These are phyloP conservation scores for Venturia pyrina DNA, from an alignment of 2,329 filamentous ascomycete genomes.

Conservation along the genomic window DNA sequence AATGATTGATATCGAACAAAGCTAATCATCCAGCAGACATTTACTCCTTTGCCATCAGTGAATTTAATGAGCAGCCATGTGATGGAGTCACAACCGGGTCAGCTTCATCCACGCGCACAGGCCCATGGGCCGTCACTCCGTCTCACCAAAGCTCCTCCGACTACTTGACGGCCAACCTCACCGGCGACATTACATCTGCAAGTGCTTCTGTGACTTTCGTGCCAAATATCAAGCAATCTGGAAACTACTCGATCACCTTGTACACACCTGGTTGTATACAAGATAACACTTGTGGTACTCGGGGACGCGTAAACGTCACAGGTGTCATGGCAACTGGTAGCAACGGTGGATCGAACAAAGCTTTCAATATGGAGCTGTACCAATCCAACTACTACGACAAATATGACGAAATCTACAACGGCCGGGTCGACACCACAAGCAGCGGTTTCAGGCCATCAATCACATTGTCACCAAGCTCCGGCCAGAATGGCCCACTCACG, in stretches of 20 bases:
- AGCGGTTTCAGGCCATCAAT: conserved; percentile 68
- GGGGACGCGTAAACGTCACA: conserved; percentile 76
- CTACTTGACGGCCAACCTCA: conserved; percentile 60
- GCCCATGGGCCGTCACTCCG: conserved; percentile 62
- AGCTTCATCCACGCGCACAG: conserved; percentile 59
- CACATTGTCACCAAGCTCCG: conserved; percentile 60
- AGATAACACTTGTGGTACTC: conserved; percentile 63
- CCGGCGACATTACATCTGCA: conserved; percentile 39
- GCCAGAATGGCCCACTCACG: conserved; percentile 56
- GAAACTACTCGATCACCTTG: conserved; percentile 82
- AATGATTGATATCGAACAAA: background rate
- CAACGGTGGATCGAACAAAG: background rate
- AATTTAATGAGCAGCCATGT: conserved; percentile 84
- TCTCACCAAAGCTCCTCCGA: conserved; percentile 61
- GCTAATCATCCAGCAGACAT: conserved; percentile 44
- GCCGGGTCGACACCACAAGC: conserved; percentile 67
- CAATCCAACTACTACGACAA: conserved; percentile 97
- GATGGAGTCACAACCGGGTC: conserved; percentile 49
- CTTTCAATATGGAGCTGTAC: conserved; percentile 53
- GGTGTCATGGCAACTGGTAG: conserved; percentile 48
- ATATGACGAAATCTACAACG: conserved; percentile 85
- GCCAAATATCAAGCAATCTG: conserved; percentile 78
- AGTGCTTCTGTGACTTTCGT: conserved; percentile 64
- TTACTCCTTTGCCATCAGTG: conserved; percentile 71
- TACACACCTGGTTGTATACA: conserved; percentile 87